Base-by-base conservation (phyloP, 345 rosid species). In the Moringa oleifera region DNA sequence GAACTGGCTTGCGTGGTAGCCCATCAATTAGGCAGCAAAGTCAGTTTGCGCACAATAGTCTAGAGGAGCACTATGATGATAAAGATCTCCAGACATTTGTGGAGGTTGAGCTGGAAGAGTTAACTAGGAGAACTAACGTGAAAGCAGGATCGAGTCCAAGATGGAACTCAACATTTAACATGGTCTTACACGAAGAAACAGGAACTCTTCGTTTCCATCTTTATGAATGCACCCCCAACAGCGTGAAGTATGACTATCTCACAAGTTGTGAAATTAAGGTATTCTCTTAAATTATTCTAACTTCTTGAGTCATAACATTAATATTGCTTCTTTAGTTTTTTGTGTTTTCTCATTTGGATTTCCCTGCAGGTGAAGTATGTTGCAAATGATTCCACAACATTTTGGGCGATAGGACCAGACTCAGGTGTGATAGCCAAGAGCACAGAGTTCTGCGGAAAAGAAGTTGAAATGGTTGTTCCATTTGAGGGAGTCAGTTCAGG, bases 241-340 rank as follows among this genome's bases (percentile, higher is more conserved):
- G 78, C 58, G 79, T 88, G 66, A 86, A 85, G 78, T 82, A 75
- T 65, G 86, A 90, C 67, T 84, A 72, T 67, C 75, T 90, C 0
- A 80, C 85, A 63, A 90, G 91, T 72, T 94, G 96, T n/a, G 96
- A 94, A 77, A 77, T 94, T 56, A 94, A 94, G 97, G 97, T 93
- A 81, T 55, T 11, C 7, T 25, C 19, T 3, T 20, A 18, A 16
- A n/a, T 57, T n/a, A 51, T 36, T n/a, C 37, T 33, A 33, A 4
- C 37, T 33, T 33, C 11, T 33, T 33, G 5, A 4, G 5, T 33
- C 11, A 4, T 33, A 11, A 11, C 37, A 33, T 5, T 11, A 33
- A 33, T 33, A 4, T 11, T 4, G 37, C 11, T 33, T 33, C 37
- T 33, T 5, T 11, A 33, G 11, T 33, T 33, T 33, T 33, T 33